Evolutionary conservation across 345 rosid species (phyloP).

Genomic region (Camelina hispida): DNA sequence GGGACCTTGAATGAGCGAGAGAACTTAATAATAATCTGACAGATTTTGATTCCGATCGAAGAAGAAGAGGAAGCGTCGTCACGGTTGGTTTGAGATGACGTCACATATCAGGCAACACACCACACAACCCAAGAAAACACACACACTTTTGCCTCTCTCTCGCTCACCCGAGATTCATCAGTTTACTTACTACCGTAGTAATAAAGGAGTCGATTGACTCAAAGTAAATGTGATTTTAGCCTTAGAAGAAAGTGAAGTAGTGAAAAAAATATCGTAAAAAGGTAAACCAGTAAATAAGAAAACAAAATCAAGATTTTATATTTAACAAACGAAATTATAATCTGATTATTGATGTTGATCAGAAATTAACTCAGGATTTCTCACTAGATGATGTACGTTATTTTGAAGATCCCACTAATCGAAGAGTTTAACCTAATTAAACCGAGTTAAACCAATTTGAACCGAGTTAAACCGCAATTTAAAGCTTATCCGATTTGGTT

Average conservation of each 20-base stretch:
- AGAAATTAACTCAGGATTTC: too few species aligned
- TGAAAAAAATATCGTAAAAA: neutral
- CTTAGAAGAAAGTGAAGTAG: too few species aligned
- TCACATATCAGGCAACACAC: conserved; percentile 24
- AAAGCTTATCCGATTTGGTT: neutral
- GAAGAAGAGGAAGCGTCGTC: neutral
- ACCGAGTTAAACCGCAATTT: neutral
- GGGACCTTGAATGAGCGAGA: neutral
- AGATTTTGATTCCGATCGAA: conserved; percentile 3
- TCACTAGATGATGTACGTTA: too few species aligned
- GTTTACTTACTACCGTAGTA: neutral
- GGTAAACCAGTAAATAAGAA: neutral
- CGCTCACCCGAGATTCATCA: neutral
- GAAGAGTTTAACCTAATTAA: too few species aligned
- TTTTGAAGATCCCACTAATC: too few species aligned
- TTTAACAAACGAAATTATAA: too few species aligned
- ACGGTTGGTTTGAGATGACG: conserved; percentile 18
- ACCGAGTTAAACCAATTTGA: neutral
- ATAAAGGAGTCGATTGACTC: neutral
- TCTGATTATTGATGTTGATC: too few species aligned
- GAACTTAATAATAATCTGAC: neutral
- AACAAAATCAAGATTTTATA: too few species aligned
- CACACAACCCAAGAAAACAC: conserved; percentile 43
- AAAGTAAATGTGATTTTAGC: neutral
- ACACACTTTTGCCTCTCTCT: conserved; percentile 18